Evolutionary conservation across 108 stramenopile species (phyloP).

Genomic region (Cyclotella cryptica): DNA sequence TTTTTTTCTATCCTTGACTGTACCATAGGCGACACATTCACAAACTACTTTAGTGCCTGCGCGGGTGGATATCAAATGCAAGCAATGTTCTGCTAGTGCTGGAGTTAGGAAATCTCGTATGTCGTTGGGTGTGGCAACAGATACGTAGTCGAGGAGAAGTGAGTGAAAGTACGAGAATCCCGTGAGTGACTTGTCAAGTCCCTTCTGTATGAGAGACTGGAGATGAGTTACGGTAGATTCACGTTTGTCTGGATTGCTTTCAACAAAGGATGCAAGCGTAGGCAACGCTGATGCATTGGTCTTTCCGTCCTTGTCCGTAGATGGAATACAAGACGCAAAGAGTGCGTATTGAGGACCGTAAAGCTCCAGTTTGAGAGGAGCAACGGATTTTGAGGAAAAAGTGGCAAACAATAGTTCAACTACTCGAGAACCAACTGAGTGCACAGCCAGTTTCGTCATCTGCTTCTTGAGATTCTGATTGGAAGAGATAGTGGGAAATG

Average conservation of each 20-base stretch:
- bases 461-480: conserved; percentile 75
- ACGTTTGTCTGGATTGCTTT: conserved; percentile 67
- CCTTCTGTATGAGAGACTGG: conserved; percentile 74
- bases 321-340: conserved; percentile 58
- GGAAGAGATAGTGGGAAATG: background rate
- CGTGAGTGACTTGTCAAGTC: conserved; percentile 84
- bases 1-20: conserved; percentile 91
- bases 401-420: conserved; percentile 83
- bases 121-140: conserved; percentile 65
- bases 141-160: conserved; percentile 77
- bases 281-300: conserved; percentile 46
- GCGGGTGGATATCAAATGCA: conserved; percentile 87
- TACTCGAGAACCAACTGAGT: conserved; percentile 88
- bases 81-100: conserved; percentile 76
- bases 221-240: conserved; percentile 65
- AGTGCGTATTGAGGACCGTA: conserved; percentile 90
- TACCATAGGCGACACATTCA: conserved; percentile 84
- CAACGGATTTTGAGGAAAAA: conserved; percentile 71
- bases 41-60: conserved; percentile 86
- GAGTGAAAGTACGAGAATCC: conserved; percentile 87
- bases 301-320: background rate
- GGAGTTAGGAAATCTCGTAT: conserved; percentile 71
- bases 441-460: conserved; percentile 86
- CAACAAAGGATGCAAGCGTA: conserved; percentile 54
- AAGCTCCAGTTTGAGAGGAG: conserved; percentile 82